These are phyloP conservation scores for Pleurostoma richardsiae DNA, from an alignment of 2,329 filamentous ascomycete genomes.

Conservation along the genomic window DNA sequence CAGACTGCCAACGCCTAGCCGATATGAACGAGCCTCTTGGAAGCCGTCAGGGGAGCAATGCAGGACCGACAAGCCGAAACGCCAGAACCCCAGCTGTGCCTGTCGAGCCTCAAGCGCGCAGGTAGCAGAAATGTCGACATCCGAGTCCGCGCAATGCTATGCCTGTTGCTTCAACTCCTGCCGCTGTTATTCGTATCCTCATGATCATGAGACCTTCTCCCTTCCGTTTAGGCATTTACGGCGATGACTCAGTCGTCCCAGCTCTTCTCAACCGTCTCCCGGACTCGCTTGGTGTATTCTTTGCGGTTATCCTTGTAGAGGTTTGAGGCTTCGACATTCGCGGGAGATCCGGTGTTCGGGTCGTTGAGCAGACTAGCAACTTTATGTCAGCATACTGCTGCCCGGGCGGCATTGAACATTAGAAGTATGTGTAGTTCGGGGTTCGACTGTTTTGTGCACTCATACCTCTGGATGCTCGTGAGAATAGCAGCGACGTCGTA, in stretches of 20 bases:
- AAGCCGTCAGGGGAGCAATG: background rate
- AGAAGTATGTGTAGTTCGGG: background rate
- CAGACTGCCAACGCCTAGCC: no score
- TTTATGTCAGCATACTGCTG: constrained; percentile 18
- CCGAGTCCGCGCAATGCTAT: no score
- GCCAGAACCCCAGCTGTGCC: background rate
- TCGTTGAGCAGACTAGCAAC: constrained; percentile 79
- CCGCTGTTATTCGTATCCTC: no score
- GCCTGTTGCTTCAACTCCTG: no score
- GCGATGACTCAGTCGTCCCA: constrained; percentile 76
- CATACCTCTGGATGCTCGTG: constrained; percentile 93
- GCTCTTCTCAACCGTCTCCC: constrained; percentile 98
- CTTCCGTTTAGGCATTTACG: background rate
- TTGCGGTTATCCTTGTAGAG: constrained; percentile 97
- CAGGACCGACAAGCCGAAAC: constrained; percentile 1
- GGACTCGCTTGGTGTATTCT: constrained; percentile 91
- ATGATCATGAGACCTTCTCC: background rate
- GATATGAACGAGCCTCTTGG: no score
- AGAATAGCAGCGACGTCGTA: constrained; percentile 97
- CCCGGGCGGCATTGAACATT: background rate
- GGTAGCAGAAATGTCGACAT: no score
- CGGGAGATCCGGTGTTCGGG: constrained; percentile 95
- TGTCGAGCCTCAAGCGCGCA: no score
- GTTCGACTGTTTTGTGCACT: background rate
- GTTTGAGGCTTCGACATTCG: constrained; percentile 97